These are phyloP conservation scores for Thermoascus crustaceus DNA, from an alignment of 2,329 filamentous ascomycete genomes.

Conservation along the genomic window DNA sequence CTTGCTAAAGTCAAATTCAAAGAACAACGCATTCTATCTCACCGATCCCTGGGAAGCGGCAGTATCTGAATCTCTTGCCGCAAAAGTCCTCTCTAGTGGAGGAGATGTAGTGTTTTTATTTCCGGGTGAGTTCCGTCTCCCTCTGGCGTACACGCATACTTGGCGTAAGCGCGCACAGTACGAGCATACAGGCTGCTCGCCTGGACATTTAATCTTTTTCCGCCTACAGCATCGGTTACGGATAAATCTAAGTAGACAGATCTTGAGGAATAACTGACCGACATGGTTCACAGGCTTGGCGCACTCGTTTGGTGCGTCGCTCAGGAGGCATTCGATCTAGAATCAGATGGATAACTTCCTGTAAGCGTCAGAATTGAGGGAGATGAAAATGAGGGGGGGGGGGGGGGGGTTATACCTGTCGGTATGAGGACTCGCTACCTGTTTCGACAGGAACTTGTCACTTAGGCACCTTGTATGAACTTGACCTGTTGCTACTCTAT, in stretches of 20 bases:
- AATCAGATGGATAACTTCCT: too few relatives aligned
- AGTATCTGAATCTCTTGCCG: slow-evolving; percentile 7
- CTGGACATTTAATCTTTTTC: slow-evolving; percentile 46
- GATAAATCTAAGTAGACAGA: neutral
- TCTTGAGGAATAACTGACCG: slow-evolving; percentile 19
- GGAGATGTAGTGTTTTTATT: slow-evolving; percentile 6
- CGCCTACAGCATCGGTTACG: slow-evolving; percentile 27
- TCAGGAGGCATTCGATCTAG: slow-evolving; percentile 12
- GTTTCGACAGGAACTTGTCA: too few relatives aligned
- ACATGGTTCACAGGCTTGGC: slow-evolving; percentile 37
- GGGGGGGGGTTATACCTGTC: too few relatives aligned
- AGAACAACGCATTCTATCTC: neutral
- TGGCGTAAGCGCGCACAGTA: slow-evolving; percentile 43
- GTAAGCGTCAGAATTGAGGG: too few relatives aligned
- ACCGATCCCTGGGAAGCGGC: slow-evolving; percentile 16
- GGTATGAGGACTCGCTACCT: too few relatives aligned
- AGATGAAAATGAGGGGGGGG: too few relatives aligned
- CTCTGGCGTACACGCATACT: slow-evolving; percentile 37
- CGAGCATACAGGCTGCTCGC: slow-evolving; percentile 43
- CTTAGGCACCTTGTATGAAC: too few relatives aligned
- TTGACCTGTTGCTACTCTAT: too few relatives aligned
- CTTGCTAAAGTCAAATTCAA: neutral
- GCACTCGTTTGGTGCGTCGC: slow-evolving; percentile 27
- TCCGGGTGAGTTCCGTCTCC: slow-evolving; percentile 18
- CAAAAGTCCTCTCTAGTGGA: slow-evolving; percentile 10